These are phyloP conservation scores for Syzygium jambos DNA, from an alignment of 345 rosid genomes.

Conservation along the genomic window DNA sequence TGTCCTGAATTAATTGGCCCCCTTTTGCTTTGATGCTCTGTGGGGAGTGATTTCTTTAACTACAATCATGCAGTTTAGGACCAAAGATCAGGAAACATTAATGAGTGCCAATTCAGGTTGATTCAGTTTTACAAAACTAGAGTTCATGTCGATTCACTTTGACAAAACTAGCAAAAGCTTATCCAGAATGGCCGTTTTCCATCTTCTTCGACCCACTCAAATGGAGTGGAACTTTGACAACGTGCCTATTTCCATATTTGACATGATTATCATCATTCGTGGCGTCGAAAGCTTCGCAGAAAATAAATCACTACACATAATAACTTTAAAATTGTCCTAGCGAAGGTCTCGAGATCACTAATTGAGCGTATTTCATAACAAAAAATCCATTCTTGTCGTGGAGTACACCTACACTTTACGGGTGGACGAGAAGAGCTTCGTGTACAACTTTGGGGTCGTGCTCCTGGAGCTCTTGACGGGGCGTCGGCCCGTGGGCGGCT, in stretches of 20 bases:
- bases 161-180: neutral
- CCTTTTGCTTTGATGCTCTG: too few species aligned
- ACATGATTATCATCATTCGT: neutral
- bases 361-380: neutral
- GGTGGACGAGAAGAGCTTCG: conserved; percentile 65
- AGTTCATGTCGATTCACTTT: too few species aligned
- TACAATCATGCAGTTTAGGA: too few species aligned
- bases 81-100: too few species aligned
- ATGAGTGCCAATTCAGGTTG: too few species aligned
- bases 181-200: neutral
- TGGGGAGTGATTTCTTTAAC: too few species aligned
- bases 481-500: conserved; percentile 39
- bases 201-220: neutral
- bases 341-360: neutral
- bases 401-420: conserved; percentile 59
- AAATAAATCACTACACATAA: neutral
- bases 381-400: neutral
- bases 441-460: conserved; percentile 56
- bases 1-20: too few species aligned
- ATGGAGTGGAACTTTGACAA: neutral
- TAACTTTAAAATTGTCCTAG: neutral
- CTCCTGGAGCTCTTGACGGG: conserved; percentile 48
- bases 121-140: too few species aligned
- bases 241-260: neutral
- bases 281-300: neutral